Base-by-base conservation (phyloP, 768 basidiomycete genomes). In the Strobilomyces dryophilus region DNA sequence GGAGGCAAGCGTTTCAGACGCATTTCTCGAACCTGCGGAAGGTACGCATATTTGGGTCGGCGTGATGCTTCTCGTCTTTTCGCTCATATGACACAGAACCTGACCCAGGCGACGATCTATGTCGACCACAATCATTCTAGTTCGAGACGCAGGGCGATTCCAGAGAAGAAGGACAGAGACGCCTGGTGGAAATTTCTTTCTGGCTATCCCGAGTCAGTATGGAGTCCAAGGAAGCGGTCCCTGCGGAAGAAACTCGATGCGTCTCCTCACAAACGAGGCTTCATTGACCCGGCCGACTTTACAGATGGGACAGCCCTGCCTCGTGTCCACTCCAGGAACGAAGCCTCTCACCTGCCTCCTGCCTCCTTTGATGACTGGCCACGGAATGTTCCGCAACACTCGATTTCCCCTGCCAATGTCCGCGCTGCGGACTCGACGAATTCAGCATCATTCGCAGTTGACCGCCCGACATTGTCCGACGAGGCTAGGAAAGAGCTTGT, bases 111-210 rank as follows among this genome's bases (percentile, higher is more conserved):
- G n/a, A 82, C 83, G 2, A 78, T 80, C 34, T 61, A 66, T 50
- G 61, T 64, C 26, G 45, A 54, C 42, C 35, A 46, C 3, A 34
- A 54, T 47, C 51, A 21, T 27, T 20, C 49, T 10, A 37, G 46
- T 35, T 27, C 55, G 45, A 35, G 35, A 32, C 66, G 55, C 15
- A 77, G 71, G 55, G 52, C 76, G 40, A 77, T 89, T 55, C 89
- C 89, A 24, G 84, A 87, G 46, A 84, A 78, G 64, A 83, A 79
- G 62, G 82, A 88, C 53, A 77, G 90, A 51, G 85, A 88, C 56
- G 68, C 74, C 17, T 92, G 90, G 90, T 92, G 90, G 90, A 77
- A 78, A 15, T 92, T 84, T 57, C 69, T 92, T 6, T 73, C 80
- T 42, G 89, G 89, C 32, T 74, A 74, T 58, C 83, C 86, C 17